A percentile compares a stretch with the other conserved stretches of the same genome.
phyloP scores from a whole-genome alignment of 108 stramenopile species.

The Nitzschia palea region DNA sequence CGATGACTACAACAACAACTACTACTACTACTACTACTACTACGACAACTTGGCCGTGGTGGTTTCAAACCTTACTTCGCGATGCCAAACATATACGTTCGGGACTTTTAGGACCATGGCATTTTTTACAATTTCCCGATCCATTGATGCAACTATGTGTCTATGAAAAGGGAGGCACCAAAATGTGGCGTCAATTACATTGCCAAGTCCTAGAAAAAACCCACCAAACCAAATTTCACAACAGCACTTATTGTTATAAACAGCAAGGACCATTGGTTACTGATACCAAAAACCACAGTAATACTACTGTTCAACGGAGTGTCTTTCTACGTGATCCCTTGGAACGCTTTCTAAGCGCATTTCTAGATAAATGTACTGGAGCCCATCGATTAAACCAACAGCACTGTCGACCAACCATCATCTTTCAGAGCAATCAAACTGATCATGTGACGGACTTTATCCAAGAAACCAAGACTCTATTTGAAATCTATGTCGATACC shows the following conservation, averaged over 20 bases:
- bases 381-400: not conserved
- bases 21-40: not conserved
- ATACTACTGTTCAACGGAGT: constrained; percentile 19
- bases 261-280: too few relatives aligned
- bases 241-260: not conserved
- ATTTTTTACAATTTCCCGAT: constrained; percentile 36
- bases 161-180: constrained; percentile 46
- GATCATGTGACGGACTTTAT: constrained; percentile 3
- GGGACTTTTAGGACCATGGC: constrained; percentile 46
- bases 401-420: constrained; percentile 15
- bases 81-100: constrained; percentile 15
- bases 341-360: constrained; percentile 54
- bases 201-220: constrained; percentile 4
- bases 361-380: constrained; percentile 58
- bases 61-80: constrained; percentile 58
- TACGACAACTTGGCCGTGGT: constrained; percentile 41
- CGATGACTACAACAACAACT: too few relatives aligned
- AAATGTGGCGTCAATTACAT: constrained; percentile 30
- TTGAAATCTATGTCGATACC: constrained; percentile 59
- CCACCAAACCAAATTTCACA: not conserved
- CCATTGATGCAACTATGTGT: constrained; percentile 47
- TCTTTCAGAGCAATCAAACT: constrained; percentile 8
- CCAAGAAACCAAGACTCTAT: constrained; percentile 34
- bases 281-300: not conserved
- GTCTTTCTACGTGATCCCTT: constrained; percentile 67